These are phyloP conservation scores for Pseudisothecium myosuroides DNA, from an alignment of 225 moss, liverwort and hornwort genomes.

Conservation along the genomic window DNA sequence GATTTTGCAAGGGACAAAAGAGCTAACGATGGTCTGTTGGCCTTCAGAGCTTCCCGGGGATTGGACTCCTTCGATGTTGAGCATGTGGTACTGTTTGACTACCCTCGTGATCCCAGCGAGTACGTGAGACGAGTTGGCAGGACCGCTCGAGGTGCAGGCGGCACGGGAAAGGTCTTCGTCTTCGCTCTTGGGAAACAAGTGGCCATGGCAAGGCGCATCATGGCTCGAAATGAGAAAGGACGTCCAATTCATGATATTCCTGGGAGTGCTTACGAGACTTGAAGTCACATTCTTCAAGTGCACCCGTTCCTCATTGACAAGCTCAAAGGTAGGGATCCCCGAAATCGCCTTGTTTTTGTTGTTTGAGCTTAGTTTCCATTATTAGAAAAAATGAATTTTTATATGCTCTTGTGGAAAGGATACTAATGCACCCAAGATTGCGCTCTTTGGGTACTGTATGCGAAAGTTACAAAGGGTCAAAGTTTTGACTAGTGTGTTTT, in stretches of 20 bases:
- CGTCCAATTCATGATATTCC: slow-evolving; percentile 89
- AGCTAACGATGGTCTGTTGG: neutral
- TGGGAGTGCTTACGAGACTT: slow-evolving; percentile 57
- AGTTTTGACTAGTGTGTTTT: neutral
- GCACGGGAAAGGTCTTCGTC: slow-evolving; percentile 87
- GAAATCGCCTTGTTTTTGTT: neutral
- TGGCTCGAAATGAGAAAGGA: slow-evolving; percentile 96
- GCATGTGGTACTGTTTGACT: slow-evolving; percentile 95
- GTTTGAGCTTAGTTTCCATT: neutral
- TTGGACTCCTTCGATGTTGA: slow-evolving; percentile 95
- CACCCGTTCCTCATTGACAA: neutral
- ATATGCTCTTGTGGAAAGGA: neutral
- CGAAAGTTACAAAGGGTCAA: neutral
- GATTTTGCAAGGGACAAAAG: neutral
- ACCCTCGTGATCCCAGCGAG: slow-evolving; percentile 93
- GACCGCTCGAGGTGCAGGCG: slow-evolving; percentile 95
- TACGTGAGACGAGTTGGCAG: slow-evolving; percentile 90
- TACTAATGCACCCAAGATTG: neutral
- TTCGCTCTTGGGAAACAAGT: slow-evolving; percentile 96
- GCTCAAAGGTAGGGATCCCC: neutral
- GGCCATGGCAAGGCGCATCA: slow-evolving; percentile 72
- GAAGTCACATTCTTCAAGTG: neutral
- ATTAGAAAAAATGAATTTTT: too few species aligned
- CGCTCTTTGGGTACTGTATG: neutral
- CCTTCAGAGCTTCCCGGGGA: slow-evolving; percentile 84